Evolutionary conservation across 2,329 filamentous ascomycete genomes (phyloP).

Genomic region (Tolypocladium guangdongense): DNA sequence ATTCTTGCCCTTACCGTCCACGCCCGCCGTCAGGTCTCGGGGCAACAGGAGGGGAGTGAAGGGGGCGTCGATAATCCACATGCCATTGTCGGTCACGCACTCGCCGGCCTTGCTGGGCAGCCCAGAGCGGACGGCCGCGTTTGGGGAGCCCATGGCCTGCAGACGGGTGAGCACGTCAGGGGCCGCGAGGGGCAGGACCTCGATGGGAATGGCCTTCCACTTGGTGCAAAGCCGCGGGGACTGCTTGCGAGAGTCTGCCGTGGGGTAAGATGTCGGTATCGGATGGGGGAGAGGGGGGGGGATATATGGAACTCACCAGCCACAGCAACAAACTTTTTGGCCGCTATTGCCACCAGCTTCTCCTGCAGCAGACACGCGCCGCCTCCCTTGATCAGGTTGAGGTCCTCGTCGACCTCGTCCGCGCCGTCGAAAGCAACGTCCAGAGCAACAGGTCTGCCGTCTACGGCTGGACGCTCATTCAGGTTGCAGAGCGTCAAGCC

Average conservation of each 20-base stretch:
- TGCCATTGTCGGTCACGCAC: constrained; percentile 47
- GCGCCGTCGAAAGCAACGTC: constrained; percentile 95
- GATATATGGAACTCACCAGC: constrained; percentile 44
- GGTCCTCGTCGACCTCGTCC: constrained; percentile 86
- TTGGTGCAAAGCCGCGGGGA: constrained; percentile 60
- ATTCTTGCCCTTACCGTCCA: constrained; percentile 36
- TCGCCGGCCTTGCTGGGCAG: constrained; percentile 71
- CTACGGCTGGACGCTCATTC: constrained; percentile 52
- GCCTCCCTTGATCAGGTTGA: constrained; percentile 97
- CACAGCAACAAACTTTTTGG: constrained; percentile 79
- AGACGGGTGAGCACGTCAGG: constrained; percentile 67
- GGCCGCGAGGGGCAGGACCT: constrained; percentile 79
- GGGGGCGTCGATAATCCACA: constrained; percentile 84
- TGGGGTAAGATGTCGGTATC: not conserved
- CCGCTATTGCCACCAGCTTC: constrained; percentile 81
- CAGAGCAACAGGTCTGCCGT: constrained; percentile 39
- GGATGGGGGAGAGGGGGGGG: too few species aligned
- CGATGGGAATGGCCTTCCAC: constrained; percentile 86
- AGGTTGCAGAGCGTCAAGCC: constrained; percentile 69
- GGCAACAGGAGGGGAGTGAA: constrained; percentile 64
- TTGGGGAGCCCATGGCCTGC: constrained; percentile 57
- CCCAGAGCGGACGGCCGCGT: constrained; percentile 62
- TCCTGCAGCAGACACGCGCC: constrained; percentile 97
- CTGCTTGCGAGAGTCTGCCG: constrained; percentile 76
- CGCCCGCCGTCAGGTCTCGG: constrained; percentile 35